These are phyloP conservation scores for Apiotrichum mycotoxinovorans DNA, from an alignment of 1,284 basidiomycete genomes.

Conservation along the genomic window DNA sequence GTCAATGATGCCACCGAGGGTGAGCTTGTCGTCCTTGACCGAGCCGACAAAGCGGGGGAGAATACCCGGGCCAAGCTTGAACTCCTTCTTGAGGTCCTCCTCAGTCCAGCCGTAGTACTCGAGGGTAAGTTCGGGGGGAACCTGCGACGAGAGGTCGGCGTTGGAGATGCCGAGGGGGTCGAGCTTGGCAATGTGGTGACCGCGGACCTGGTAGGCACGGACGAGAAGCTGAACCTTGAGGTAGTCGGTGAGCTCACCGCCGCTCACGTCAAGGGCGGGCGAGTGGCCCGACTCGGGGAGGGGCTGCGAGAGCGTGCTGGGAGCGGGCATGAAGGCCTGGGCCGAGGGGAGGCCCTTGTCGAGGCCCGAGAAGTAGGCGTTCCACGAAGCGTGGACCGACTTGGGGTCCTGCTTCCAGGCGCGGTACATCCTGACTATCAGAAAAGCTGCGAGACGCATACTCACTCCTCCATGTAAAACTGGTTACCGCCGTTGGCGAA, in stretches of 20 bases:
- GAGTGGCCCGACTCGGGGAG: conserved; percentile 74
- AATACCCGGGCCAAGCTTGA: conserved; percentile 91
- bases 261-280: conserved; percentile 60
- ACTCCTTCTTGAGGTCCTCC: conserved; percentile 88
- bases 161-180: conserved; percentile 92
- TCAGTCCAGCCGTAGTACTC: conserved; percentile 94
- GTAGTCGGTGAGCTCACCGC: conserved; percentile 82
- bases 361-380: conserved; percentile 89
- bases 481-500: conserved; percentile 90
- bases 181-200: conserved; percentile 91
- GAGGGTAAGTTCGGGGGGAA: conserved; percentile 83
- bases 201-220: conserved; percentile 97
- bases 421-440: conserved; percentile 67
- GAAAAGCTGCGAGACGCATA: conserved; percentile 15
- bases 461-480: conserved; percentile 85
- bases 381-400: conserved; percentile 93
- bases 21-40: conserved; percentile 70
- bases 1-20: conserved; percentile 86
- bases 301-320: conserved; percentile 55
- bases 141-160: conserved; percentile 71
- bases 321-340: conserved; percentile 82
- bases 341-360: conserved; percentile 81
- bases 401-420: conserved; percentile 86
- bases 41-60: conserved; percentile 78
- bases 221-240: conserved; percentile 95